phyloP scores from a whole-genome alignment of 2,329 filamentous ascomycete genomes.

The Penicillium hesseltinei region DNA sequence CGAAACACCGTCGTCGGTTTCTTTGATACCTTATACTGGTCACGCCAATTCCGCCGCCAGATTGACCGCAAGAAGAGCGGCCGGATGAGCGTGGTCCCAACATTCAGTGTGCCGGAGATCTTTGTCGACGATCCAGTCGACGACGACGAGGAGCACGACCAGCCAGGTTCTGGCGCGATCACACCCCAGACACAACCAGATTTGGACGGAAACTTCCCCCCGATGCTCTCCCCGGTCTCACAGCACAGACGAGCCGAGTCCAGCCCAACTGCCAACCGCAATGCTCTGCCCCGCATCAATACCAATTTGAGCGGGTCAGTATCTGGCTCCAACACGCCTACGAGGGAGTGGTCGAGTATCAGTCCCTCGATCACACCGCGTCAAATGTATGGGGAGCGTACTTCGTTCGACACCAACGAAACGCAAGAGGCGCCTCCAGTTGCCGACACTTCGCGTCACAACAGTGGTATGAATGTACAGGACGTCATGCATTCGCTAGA shows the following conservation, averaged over 20 bases:
- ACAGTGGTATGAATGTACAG: constrained; percentile 68
- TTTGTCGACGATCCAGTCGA: constrained; percentile 71
- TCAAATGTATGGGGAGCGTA: constrained; percentile 30
- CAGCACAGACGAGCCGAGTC: constrained; percentile 29
- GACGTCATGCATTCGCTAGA: constrained; percentile 83
- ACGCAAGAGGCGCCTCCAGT: constrained; percentile 17
- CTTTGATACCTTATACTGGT: constrained; percentile 90
- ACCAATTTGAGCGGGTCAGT: constrained; percentile 41
- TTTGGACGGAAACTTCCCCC: constrained; percentile 17
- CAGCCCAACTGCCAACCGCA: constrained; percentile 22
- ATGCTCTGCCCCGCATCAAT: constrained; percentile 51
- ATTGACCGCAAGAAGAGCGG: constrained; percentile 70
- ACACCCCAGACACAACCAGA: constrained; percentile 25
- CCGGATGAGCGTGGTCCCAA: constrained; percentile 74
- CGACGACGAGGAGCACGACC: constrained; percentile 20
- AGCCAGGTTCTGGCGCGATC: constrained; percentile 16
- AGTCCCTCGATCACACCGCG: constrained; percentile 46
- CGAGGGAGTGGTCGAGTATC: constrained; percentile 52
- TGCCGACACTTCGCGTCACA: constrained; percentile 56
- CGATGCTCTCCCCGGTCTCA: constrained; percentile 37
- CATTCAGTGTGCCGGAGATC: constrained; percentile 84
- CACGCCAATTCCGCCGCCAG: constrained; percentile 73
- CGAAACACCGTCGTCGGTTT: constrained; percentile 89
- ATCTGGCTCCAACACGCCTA: constrained; percentile 37
- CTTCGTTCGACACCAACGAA: constrained; percentile 32